Evolutionary conservation across 2,329 filamentous ascomycete species (phyloP), one percentile per base, ranked within the genome.

Genomic region (Polytolypa hystricis): DNA sequence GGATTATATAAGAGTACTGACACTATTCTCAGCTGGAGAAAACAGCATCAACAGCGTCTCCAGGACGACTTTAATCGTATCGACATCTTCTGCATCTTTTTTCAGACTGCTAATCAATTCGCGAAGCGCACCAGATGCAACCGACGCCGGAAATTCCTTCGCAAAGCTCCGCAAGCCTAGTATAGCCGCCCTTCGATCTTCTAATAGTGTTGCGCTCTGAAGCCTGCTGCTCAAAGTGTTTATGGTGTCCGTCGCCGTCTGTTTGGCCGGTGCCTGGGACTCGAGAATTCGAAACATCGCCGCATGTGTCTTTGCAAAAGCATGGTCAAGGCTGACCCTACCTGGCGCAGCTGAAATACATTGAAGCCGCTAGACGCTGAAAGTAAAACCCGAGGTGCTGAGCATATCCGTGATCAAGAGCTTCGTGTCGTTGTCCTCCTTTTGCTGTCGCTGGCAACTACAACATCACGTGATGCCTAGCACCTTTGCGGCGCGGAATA

Each of bases 21-120:
- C 70, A 52, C 76, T 79, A 33, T 64, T 65, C 51, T 70, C 69
- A 53, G 80, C 73, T 4, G 75, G 77, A 47, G 74, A 76, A 61
- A 96, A 96, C 27, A 98, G 77, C 79, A 93, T 89, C 56, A 96
- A 69, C 51, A 98, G 67, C 30, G 93, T 98, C 71, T 98, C 91
- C 46, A 98, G 70, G 42, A 94, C 83, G 39, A 93, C 77, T 63
- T 95, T 93, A 56, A 93, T 81, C 4, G 93, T 98, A 59, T 98
- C 91, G 40, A 94, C 81, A 70, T 98, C 91, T 56, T 93, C 84
- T 42, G 77, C 77, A 71, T 98, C 91, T 55, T 85, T 86, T 47
- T 77, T 77, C 36, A 98, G 65, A 50, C 83, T 85, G 9, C 75
- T 77, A 47, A 98, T 96, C 39, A 98, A 70, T 39, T 83, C 84